A percentile compares a stretch with the other conserved stretches of the same genome.
Evolutionary conservation across 805 yeast genomes (phyloP).

Genomic region (Cyberlindnera xishuangbannaensis): DNA sequence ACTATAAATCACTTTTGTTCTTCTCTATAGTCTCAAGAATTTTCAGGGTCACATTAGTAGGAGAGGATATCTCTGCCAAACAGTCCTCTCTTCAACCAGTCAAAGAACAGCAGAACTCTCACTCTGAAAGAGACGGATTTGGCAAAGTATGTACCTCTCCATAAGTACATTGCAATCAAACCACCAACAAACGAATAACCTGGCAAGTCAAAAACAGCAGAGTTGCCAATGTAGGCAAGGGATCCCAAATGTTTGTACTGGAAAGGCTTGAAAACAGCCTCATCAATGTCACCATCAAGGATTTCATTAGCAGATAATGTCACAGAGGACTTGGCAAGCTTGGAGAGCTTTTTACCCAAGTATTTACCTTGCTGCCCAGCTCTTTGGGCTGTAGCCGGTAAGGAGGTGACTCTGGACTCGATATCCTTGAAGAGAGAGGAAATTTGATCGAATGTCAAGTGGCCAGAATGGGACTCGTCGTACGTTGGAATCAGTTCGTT

Average conservation of each 20-base stretch:
- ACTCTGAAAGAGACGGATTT: constrained; percentile 62
- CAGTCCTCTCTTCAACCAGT: constrained; percentile 60
- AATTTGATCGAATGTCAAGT: constrained; percentile 48
- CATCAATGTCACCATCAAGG: constrained; percentile 51
- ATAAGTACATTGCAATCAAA: constrained; percentile 60
- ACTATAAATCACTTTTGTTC: constrained; percentile 3
- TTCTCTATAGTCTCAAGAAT: constrained; percentile 2
- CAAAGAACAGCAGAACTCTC: constrained; percentile 57
- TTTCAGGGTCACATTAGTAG: constrained; percentile 6
- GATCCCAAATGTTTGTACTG: constrained; percentile 60
- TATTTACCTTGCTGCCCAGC: constrained; percentile 69
- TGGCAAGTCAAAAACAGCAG: constrained; percentile 64
- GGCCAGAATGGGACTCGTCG: constrained; percentile 42
- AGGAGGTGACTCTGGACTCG: constrained; percentile 57
- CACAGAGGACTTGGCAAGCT: constrained; percentile 40
- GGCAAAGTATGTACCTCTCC: constrained; percentile 68
- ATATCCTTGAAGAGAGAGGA: constrained; percentile 44
- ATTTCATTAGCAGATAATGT: constrained; percentile 40
- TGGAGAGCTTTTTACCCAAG: constrained; percentile 53
- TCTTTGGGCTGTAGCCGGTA: constrained; percentile 73
- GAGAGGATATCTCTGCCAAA: constrained; percentile 44
- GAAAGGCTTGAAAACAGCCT: constrained; percentile 51
- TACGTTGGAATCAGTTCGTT: constrained; percentile 48
- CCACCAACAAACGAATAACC: constrained; percentile 62
- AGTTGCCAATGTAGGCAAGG: constrained; percentile 62